These are phyloP conservation scores for Solanum appendiculatum DNA, from an alignment of 257 asterid genomes.

Conservation along the genomic window DNA sequence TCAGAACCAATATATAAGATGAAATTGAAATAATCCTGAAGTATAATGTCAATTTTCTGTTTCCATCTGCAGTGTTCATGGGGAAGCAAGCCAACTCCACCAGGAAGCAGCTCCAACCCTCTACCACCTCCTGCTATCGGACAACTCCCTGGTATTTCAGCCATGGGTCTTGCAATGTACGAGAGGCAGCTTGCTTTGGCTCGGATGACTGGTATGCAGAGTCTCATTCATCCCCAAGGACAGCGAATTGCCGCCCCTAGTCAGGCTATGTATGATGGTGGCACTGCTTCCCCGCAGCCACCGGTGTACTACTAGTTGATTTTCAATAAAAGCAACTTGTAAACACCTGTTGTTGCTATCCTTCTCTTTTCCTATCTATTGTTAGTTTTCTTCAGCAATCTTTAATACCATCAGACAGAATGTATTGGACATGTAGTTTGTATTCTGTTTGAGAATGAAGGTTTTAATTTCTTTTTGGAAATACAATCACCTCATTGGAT, in stretches of 20 bases:
- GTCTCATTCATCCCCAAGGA: conserved; percentile 50
- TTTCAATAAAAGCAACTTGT: neutral
- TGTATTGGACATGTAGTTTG: neutral
- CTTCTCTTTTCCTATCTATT: neutral
- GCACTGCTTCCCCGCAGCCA: conserved; percentile 39
- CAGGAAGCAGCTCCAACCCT: conserved; percentile 61
- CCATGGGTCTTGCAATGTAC: conserved; percentile 50
- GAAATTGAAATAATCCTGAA: neutral
- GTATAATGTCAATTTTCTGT: neutral
- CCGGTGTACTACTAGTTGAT: conserved; percentile 42
- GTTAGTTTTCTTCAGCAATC: neutral
- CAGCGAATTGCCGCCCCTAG: conserved; percentile 47
- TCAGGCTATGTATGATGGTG: conserved; percentile 48
- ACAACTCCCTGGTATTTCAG: conserved; percentile 44
- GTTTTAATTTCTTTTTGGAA: neutral
- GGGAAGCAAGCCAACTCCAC: conserved; percentile 89
- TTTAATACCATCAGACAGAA: neutral
- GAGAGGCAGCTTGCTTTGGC: conserved; percentile 54
- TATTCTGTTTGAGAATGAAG: neutral
- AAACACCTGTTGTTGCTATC: neutral
- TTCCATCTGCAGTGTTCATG: conserved; percentile 55
- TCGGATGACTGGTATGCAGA: conserved; percentile 51
- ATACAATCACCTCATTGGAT: neutral
- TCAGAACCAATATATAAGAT: neutral
- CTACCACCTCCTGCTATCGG: conserved; percentile 61